Evolutionary conservation across 2,329 filamentous ascomycete species (phyloP).

Genomic region (Alternaria gansuensis): DNA sequence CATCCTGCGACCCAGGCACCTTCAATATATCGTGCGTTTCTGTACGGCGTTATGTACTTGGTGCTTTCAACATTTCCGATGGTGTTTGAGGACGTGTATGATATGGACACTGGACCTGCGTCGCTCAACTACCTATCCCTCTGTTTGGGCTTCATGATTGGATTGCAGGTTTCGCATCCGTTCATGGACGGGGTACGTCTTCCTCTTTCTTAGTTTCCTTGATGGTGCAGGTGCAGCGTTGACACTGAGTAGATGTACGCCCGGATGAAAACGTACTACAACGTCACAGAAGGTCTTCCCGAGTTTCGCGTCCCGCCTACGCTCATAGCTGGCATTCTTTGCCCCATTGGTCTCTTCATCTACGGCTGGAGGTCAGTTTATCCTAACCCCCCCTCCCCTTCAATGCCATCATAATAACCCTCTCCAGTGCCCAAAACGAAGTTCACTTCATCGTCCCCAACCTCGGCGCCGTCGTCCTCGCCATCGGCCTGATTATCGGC

Average conservation of each 20-base stretch:
- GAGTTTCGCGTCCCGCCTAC: constrained; percentile 63
- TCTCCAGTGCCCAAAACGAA: constrained; percentile 54
- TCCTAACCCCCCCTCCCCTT: not conserved
- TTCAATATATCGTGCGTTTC: constrained; percentile 63
- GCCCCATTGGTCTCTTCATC: constrained; percentile 58
- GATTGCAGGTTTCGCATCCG: constrained; percentile 53
- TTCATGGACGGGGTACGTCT: constrained; percentile 55
- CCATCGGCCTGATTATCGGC: constrained; percentile 59
- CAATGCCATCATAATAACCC: not conserved
- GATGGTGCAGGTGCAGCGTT: not conserved
- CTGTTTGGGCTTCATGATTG: constrained; percentile 66
- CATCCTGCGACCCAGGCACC: constrained; percentile 69
- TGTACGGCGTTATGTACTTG: constrained; percentile 70
- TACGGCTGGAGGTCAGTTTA: constrained; percentile 62
- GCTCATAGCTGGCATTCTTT: constrained; percentile 62
- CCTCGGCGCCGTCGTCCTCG: constrained; percentile 61
- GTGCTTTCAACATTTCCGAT: constrained; percentile 68
- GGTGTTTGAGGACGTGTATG: constrained; percentile 66
- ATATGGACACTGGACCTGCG: constrained; percentile 64
- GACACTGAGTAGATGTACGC: constrained; percentile 33
- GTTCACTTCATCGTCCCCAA: constrained; percentile 66
- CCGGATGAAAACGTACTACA: constrained; percentile 35
- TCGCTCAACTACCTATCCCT: constrained; percentile 71
- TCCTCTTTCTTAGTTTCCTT: not conserved
- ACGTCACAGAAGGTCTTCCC: constrained; percentile 46